Conservation (phyloP, 2,329 filamentous ascomycete genomes). For the Thielaviopsis punctulata region DNA sequence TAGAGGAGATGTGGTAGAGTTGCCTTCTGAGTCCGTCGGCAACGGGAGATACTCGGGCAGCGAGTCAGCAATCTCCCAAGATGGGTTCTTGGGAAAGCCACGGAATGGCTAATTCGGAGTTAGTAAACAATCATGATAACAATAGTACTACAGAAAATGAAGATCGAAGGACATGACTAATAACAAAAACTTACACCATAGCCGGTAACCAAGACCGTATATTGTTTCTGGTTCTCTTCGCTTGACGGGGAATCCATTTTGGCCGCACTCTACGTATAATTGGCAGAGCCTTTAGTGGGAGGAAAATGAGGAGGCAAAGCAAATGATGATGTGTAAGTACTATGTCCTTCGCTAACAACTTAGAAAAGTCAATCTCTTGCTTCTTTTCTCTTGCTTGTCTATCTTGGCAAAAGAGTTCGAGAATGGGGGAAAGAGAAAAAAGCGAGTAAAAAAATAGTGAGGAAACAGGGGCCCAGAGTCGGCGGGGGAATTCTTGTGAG, state of each 20-base stretch:
- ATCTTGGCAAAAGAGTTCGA: too few relatives aligned
- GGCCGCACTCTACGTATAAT: neutral
- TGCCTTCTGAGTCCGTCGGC: slow-evolving; percentile 19
- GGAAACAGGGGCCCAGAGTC: too few relatives aligned
- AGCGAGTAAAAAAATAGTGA: too few relatives aligned
- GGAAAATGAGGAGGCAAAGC: too few relatives aligned
- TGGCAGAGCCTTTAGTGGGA: neutral
- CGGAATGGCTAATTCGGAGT: slow-evolving; percentile 49
- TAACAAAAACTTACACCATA: slow-evolving; percentile 44
- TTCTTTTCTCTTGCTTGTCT: too few relatives aligned
- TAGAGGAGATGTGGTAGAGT: slow-evolving; percentile 15
- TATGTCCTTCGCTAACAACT: too few relatives aligned
- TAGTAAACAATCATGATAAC: slow-evolving; percentile 11
- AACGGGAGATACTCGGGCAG: slow-evolving; percentile 46
- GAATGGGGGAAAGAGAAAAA: too few relatives aligned
- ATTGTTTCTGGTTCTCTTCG: slow-evolving; percentile 23
- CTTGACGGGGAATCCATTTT: neutral
- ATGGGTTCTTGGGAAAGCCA: slow-evolving; percentile 57
- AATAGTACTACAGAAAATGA: slow-evolving; percentile 4
- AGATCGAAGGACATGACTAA: too few relatives aligned
- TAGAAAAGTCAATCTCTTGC: too few relatives aligned
- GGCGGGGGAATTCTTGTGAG: too few relatives aligned
- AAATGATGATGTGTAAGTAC: too few relatives aligned
- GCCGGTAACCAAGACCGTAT: slow-evolving; percentile 43
- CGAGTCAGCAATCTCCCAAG: slow-evolving; percentile 55